Evolutionary conservation across 1,284 basidiomycete species (phyloP).

Genomic region (Fomitopsis schrenkii): DNA sequence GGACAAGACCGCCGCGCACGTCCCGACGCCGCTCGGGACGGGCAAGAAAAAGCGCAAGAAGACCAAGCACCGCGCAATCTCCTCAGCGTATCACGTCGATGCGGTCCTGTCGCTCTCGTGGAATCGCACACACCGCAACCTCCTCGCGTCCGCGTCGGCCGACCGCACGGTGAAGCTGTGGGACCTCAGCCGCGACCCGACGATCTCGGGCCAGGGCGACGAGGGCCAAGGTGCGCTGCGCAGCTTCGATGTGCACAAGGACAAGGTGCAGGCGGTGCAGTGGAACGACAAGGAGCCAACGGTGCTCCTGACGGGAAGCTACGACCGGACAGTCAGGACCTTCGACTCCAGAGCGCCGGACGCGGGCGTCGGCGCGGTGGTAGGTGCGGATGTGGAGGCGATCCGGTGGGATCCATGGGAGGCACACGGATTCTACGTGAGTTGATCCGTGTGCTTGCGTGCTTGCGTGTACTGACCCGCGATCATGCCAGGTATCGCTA

Average conservation of each 20-base stretch:
- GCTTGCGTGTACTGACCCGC: background rate
- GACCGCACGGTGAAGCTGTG: constrained; percentile 97
- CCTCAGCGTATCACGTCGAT: constrained; percentile 85
- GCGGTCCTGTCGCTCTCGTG: constrained; percentile 91
- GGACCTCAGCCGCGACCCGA: constrained; percentile 82
- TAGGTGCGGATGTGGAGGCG: constrained; percentile 92
- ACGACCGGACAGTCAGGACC: constrained; percentile 89
- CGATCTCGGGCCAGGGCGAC: constrained; percentile 38
- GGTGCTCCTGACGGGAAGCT: constrained; percentile 89
- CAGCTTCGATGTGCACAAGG: constrained; percentile 87
- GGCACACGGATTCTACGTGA: constrained; percentile 80
- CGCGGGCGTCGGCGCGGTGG: constrained; percentile 70
- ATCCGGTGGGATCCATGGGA: constrained; percentile 97
- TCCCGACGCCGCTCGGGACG: constrained; percentile 74
- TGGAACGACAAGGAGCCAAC: constrained; percentile 91
- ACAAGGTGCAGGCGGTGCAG: constrained; percentile 97
- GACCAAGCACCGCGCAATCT: constrained; percentile 65
- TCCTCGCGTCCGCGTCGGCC: constrained; percentile 90
- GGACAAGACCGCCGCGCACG: constrained; percentile 78
- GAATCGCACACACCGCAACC: constrained; percentile 86
- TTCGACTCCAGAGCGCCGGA: constrained; percentile 90
- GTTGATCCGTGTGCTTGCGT: constrained; percentile 24
- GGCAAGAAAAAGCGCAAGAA: constrained; percentile 96
- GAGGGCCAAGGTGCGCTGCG: constrained; percentile 68
- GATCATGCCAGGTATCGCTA: constrained; percentile 66